phyloP scores from a whole-genome alignment of 345 rosid species.

The Pelargonium nanum region DNA sequence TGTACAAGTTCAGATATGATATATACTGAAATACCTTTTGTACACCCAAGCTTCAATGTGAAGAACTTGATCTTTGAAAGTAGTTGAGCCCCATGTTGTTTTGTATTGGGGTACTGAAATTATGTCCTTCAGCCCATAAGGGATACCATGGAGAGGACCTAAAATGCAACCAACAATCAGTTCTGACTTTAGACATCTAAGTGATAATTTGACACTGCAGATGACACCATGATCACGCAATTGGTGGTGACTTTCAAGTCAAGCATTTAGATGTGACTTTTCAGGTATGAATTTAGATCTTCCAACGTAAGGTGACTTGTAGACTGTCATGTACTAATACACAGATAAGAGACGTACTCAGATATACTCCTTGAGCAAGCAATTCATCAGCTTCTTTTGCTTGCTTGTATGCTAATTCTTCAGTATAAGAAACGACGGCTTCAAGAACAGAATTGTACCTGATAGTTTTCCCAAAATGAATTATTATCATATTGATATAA shows the following conservation, averaged over 20 bases:
- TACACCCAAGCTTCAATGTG: constrained; percentile 81
- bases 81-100: constrained; percentile 84
- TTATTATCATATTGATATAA: constrained; percentile 4
- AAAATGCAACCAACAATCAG: background rate
- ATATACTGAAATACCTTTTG: constrained; percentile 36
- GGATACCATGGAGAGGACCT: constrained; percentile 96
- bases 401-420: constrained; percentile 69
- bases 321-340: background rate
- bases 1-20: background rate
- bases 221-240: background rate
- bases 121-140: constrained; percentile 83
- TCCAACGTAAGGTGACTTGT: background rate
- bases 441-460: constrained; percentile 69
- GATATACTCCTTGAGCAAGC: constrained; percentile 63
- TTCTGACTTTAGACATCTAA: background rate
- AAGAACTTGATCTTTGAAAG: constrained; percentile 64
- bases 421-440: constrained; percentile 65
- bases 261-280: background rate
- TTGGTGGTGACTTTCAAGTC: background rate
- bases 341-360: constrained; percentile 31
- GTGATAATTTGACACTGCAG: background rate
- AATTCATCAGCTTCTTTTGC: constrained; percentile 77
- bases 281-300: background rate
- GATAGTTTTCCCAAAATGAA: constrained; percentile 11
- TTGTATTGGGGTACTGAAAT: constrained; percentile 61